These are phyloP conservation scores for Sphagnum contortum DNA, from an alignment of 225 moss, liverwort and hornwort species.

Conservation along the genomic window DNA sequence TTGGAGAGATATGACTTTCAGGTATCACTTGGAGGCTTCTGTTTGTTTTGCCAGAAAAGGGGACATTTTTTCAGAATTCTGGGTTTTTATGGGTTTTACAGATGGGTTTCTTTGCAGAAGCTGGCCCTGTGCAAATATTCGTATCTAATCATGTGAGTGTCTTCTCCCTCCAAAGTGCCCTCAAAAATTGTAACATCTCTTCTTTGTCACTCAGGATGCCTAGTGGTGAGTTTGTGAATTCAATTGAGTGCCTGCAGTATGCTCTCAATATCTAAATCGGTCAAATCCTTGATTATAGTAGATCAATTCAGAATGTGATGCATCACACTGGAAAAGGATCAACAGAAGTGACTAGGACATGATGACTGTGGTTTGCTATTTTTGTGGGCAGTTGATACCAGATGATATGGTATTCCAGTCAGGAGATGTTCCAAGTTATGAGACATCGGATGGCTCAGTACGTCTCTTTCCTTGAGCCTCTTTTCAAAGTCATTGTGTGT, in stretches of 20 bases:
- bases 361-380: too few relatives aligned
- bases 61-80: too few relatives aligned
- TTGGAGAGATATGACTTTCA: too few relatives aligned
- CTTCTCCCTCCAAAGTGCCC: not conserved
- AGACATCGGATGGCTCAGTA: conserved; percentile 86
- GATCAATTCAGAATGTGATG: too few relatives aligned
- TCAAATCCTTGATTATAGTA: too few relatives aligned
- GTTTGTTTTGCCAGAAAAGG: too few relatives aligned
- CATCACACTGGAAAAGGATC: too few relatives aligned
- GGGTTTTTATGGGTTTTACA: conserved; percentile 12
- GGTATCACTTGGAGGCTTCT: too few relatives aligned
- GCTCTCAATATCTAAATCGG: too few relatives aligned
- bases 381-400: conserved; percentile 54
- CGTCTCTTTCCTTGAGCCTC: not conserved
- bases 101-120: conserved; percentile 98
- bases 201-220: not conserved
- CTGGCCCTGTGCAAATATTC: conserved; percentile 88
- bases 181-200: not conserved
- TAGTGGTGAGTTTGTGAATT: not conserved
- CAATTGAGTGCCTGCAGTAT: too few relatives aligned
- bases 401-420: conserved; percentile 91
- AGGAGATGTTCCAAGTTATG: conserved; percentile 78
- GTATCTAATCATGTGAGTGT: conserved; percentile 83
- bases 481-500: not conserved
- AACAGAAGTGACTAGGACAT: too few relatives aligned